Percentiles rank a stretch among this genome's conserved stretches.
These are phyloP conservation scores for Iberis pinnata DNA, from an alignment of 345 rosid species.

Conservation along the genomic window DNA sequence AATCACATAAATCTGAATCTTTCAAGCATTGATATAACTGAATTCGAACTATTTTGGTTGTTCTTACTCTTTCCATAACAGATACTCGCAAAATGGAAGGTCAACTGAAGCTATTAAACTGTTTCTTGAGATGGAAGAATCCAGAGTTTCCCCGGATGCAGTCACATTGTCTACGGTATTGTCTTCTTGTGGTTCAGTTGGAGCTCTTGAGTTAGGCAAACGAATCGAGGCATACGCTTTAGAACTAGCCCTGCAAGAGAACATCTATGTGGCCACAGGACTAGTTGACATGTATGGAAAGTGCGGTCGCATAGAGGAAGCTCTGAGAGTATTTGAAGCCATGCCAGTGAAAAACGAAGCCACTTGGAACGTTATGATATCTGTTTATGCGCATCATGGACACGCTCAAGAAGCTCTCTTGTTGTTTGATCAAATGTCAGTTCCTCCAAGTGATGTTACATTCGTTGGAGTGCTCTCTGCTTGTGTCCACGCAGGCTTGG, in stretches of 20 bases:
- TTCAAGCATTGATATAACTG: not conserved
- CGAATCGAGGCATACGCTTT: constrained; percentile 48
- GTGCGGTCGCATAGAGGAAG: constrained; percentile 65
- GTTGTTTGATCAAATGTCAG: constrained; percentile 51
- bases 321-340: constrained; percentile 56
- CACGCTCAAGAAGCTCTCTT: constrained; percentile 54
- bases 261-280: constrained; percentile 64
- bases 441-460: constrained; percentile 60
- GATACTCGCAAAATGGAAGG: constrained; percentile 78
- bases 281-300: constrained; percentile 87
- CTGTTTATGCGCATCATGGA: constrained; percentile 76
- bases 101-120: constrained; percentile 59
- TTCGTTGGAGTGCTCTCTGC: constrained; percentile 78
- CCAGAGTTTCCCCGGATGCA: constrained; percentile 39
- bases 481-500: constrained; percentile 84
- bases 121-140: constrained; percentile 47
- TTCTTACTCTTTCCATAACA: constrained; percentile 23
- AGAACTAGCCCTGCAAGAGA: constrained; percentile 36
- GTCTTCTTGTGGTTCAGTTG: constrained; percentile 74
- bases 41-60: not conserved
- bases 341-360: constrained; percentile 71
- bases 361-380: constrained; percentile 89
- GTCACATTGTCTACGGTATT: constrained; percentile 53
- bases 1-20: not conserved
- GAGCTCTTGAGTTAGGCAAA: constrained; percentile 71